Percentiles rank a stretch among this genome's conserved stretches.
Conservation (phyloP, 495 filamentous ascomycete genomes). For the Letharia lupina region DNA sequence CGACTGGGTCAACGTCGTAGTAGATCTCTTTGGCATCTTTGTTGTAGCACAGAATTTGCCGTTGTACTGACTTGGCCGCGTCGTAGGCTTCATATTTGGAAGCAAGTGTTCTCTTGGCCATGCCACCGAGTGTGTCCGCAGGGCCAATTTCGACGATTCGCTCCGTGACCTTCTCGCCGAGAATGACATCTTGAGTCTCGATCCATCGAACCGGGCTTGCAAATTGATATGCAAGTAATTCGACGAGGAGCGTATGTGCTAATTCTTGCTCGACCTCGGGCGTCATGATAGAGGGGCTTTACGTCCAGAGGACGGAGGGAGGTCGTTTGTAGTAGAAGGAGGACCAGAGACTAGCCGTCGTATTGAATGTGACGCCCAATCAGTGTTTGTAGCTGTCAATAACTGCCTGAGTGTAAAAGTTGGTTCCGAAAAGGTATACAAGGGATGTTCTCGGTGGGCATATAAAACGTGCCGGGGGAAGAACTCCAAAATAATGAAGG, state of each 20-base stretch:
- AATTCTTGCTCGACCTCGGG: conserved; percentile 98
- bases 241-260: conserved; percentile 91
- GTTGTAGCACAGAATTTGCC: conserved; percentile 98
- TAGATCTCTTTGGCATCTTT: conserved; percentile 99
- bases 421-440: background rate
- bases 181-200: conserved; percentile 98
- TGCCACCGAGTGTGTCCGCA: conserved; percentile 94
- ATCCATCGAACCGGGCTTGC: conserved; percentile 98
- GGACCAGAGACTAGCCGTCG: background rate
- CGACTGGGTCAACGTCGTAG: conserved; percentile 93
- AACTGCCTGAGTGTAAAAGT: background rate
- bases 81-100: conserved; percentile 99
- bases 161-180: conserved; percentile 90
- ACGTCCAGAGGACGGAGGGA: conserved; percentile 24
- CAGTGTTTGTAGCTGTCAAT: background rate
- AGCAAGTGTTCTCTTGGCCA: conserved; percentile 92
- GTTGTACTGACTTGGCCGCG: conserved; percentile 86
- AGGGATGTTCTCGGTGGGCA: background rate
- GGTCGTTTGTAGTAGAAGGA: background rate
- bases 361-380: background rate
- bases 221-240: conserved; percentile 98
- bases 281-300: conserved; percentile 60
- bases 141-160: conserved; percentile 96
- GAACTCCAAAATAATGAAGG: background rate
- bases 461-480: background rate